Percentiles rank a stretch among this genome's conserved stretches.
Conservation (phyloP, 2,329 filamentous ascomycete genomes). For the Cytospora leucostoma region DNA sequence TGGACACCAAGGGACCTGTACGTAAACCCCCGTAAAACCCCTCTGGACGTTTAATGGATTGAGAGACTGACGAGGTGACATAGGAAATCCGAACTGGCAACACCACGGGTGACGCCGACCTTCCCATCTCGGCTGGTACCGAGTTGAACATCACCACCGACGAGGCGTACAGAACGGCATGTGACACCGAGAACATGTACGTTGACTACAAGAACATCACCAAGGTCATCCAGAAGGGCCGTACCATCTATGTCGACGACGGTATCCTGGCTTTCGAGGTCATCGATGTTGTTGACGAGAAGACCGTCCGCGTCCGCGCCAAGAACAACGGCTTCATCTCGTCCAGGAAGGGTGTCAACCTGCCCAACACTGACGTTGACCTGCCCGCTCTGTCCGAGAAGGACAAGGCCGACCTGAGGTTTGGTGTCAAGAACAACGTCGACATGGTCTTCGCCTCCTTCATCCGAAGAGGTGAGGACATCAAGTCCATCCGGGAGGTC, state of each 20-base stretch:
- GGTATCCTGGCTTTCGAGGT: conserved; percentile 97
- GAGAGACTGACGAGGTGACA: conserved; percentile 10
- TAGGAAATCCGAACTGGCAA: conserved; percentile 52
- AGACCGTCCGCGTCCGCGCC: conserved; percentile 83
- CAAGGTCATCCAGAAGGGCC: conserved; percentile 89
- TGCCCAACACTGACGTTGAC: conserved; percentile 98
- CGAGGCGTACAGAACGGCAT: conserved; percentile 81
- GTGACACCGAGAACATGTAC: conserved; percentile 94
- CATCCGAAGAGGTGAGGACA: conserved; percentile 92
- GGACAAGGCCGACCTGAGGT: conserved; percentile 90
- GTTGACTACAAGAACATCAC: conserved; percentile 99
- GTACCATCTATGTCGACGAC: conserved; percentile 97
- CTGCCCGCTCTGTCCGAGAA: conserved; percentile 97
- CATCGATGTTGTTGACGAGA: conserved; percentile 79
- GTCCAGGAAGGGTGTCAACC: conserved; percentile 98
- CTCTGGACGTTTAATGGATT: too few relatives aligned
- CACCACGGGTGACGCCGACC: conserved; percentile 69
- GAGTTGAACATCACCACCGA: conserved; percentile 97
- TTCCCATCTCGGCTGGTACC: conserved; percentile 79
- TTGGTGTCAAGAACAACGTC: conserved; percentile 97
- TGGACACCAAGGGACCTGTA: conserved; percentile 68
- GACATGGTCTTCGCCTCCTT: conserved; percentile 99
- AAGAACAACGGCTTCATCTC: conserved; percentile 99
- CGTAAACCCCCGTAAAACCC: too few relatives aligned
- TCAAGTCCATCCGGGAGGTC: conserved; percentile 86